A percentile compares a stretch with the other conserved stretches of the same genome.
Conservation (phyloP, 495 filamentous ascomycete genomes). For the Platismatia glauca region DNA sequence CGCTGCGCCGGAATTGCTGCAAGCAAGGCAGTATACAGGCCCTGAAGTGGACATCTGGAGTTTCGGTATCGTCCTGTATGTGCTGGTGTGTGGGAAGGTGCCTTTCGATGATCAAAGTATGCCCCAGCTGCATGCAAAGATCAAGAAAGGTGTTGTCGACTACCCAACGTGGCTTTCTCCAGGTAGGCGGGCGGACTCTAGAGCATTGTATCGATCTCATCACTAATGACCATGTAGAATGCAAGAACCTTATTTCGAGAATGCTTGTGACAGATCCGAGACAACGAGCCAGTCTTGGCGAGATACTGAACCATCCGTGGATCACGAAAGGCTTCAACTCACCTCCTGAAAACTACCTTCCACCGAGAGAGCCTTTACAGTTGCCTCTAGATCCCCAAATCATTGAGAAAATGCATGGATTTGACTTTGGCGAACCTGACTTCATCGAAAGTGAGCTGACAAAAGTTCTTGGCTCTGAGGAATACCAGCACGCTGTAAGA, state of each 20-base stretch:
- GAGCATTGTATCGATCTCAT: not conserved
- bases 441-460: conserved; percentile 73
- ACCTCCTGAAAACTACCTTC: conserved; percentile 84
- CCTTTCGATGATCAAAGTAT: conserved; percentile 99
- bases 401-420: conserved; percentile 90
- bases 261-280: conserved; percentile 96
- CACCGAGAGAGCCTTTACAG: conserved; percentile 71
- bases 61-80: conserved; percentile 98
- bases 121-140: conserved; percentile 97
- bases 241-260: conserved; percentile 81
- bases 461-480: conserved; percentile 76
- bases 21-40: conserved; percentile 88
- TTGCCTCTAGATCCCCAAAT: conserved; percentile 77
- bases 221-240: conserved; percentile 54
- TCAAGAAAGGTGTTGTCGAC: conserved; percentile 93
- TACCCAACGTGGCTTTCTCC: conserved; percentile 87
- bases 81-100: conserved; percentile 95
- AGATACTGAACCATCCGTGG: conserved; percentile 97
- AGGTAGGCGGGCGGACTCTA: conserved; percentile 47
- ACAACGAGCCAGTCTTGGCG: conserved; percentile 73
- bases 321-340: conserved; percentile 85
- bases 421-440: conserved; percentile 88
- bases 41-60: conserved; percentile 99
- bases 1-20: conserved; percentile 88
- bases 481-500: conserved; percentile 75